phyloP scores from a whole-genome alignment of 176 grass and related monocot species.

The Hsuehochloa calcarea region DNA sequence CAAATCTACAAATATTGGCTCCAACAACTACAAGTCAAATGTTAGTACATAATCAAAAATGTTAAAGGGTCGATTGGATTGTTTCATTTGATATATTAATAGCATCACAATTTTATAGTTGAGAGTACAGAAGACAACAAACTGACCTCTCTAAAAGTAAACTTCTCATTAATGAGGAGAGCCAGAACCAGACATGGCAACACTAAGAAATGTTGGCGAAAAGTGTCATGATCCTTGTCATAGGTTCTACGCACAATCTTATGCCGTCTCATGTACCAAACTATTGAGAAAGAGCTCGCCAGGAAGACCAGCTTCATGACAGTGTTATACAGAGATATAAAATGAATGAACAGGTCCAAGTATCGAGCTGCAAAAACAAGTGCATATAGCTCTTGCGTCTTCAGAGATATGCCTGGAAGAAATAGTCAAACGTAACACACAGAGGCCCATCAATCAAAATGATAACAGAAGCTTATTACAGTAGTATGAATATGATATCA shows the following conservation, averaged over 20 bases:
- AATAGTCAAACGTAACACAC: background rate
- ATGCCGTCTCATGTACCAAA: constrained; percentile 90
- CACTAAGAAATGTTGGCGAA: constrained; percentile 73
- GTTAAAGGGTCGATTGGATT: background rate
- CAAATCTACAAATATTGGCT: constrained; percentile 8
- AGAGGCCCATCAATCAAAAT: background rate
- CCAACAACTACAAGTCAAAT: constrained; percentile 4
- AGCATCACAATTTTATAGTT: background rate
- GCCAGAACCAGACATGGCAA: constrained; percentile 73
- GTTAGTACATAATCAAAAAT: background rate
- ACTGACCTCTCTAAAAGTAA: constrained; percentile 81
- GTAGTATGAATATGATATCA: background rate
- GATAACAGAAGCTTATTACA: background rate
- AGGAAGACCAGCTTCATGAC: constrained; percentile 94
- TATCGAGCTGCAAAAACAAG: constrained; percentile 92
- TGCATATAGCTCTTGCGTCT: constrained; percentile 93
- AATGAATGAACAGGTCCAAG: constrained; percentile 80
- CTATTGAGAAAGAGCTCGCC: constrained; percentile 87
- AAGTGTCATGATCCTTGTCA: constrained; percentile 90
- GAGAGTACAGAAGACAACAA: background rate
- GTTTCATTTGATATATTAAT: background rate
- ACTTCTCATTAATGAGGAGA: constrained; percentile 81
- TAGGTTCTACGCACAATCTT: constrained; percentile 92
- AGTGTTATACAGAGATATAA: constrained; percentile 77
- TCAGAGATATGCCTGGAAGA: constrained; percentile 82